Evolutionary conservation across 768 basidiomycete genomes (phyloP), one percentile per base, ranked within the genome.

Genomic region (Nevesoporus exiguus): DNA sequence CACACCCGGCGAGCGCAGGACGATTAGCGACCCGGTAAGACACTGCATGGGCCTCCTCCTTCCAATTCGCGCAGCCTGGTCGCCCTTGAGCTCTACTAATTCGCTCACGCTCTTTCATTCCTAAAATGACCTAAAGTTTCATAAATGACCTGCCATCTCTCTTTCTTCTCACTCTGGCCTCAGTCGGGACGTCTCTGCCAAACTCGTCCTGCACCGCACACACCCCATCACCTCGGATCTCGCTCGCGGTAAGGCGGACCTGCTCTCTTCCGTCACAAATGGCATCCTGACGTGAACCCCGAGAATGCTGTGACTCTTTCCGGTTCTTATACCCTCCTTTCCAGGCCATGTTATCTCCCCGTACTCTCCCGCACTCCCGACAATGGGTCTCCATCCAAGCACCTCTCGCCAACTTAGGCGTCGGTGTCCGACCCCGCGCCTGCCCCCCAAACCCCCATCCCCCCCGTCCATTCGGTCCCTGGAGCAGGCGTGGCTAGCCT

Each of bases 401-500:
- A 51, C 65, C 34, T 53, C 55, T 52, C 65, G 61, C 51, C 57
- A 59, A 6, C 56, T 61, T n/a, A 45, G 56, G 49, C 65, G 63
- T 54, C 52, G 56, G 47, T 48, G 58, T 37, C 48, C 64, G 14
- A 44, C 55, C 1, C 54, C 37, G 1, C 48, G 60, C 25, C 7
- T 33, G 7, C 44, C 49, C 1, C 57, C 45, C 11, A 60, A 51
- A 15, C 17, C 47, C 13, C 7, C 57, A 2, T 33, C 42, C 3
- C 17, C 42, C 11, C 46, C 55, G 0, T 29, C 55, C 5, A 45
- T 14, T 47, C 55, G 43, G 55, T 64, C 67, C 40, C 19, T 71
- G 24, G 61, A 67, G 51, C 78, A 83, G 47, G 79, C 78, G 30
- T 86, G 84, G 84, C 61, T 82, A 17, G 76, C 81, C 11, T 86